Evolutionary conservation across 1,139 yeast genomes (phyloP), one percentile per base, ranked within the genome.

Genomic region (Wickerhamomyces sp.): DNA sequence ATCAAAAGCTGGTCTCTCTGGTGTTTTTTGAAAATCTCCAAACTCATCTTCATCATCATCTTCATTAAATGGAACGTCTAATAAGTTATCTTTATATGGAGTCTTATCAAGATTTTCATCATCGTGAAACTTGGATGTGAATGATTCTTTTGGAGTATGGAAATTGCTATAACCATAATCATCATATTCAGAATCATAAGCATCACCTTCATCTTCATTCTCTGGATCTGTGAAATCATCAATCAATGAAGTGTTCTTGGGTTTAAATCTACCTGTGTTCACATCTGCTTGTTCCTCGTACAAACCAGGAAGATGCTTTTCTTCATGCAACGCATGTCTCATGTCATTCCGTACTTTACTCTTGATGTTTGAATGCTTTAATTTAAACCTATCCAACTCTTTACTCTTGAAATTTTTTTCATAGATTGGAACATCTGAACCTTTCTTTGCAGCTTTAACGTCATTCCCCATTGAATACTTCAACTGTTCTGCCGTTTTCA

Each of bases 1-100:
- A 16, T 12, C 9, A 14, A 16, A 28, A 6, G 16, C 15, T 10
- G 24, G 14, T 18, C 19, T 16, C 2, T 11, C 13, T 16, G 29
- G 33, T 12, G 37, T 16, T 11, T 53, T 49, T 42, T 58, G 61
- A 47, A 58, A 59, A 24, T 57, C 62, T 10, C 63, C 64, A 39
- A 57, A 58, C 10, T 56, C 62, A 35, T 58, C 62, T 27, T 45
- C 48, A 23, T 42, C 51, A 18, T 49, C 41, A 16, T n/a, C n/a
- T n/a, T n/a, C n/a, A n/a, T n/a, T n/a, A n/a, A n/a, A n/a, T n/a
- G n/a, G n/a, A n/a, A n/a, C n/a, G n/a, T n/a, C n/a, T n/a, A n/a
- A n/a, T n/a, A n/a, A n/a, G 6, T 15, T 14, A 10, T 23, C 9
- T 26, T 44, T 41, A 5, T 42, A 42, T 20, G 42, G 37, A 30